Conservation (phyloP, 148 eudicot species). For the Vaccinium corymbosum region DNA sequence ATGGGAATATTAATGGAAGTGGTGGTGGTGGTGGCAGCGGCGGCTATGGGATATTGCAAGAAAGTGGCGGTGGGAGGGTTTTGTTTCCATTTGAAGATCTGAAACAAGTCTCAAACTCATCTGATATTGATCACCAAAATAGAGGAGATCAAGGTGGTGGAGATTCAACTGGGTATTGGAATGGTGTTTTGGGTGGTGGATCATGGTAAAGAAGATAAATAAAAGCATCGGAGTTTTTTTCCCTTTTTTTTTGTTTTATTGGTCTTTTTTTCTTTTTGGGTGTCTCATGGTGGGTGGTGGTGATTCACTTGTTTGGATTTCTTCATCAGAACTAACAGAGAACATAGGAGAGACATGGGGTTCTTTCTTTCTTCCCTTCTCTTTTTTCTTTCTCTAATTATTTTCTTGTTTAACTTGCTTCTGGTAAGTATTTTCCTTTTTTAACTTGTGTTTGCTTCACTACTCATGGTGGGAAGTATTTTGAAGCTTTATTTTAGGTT, state of each 20-base stretch:
- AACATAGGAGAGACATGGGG: slow-evolving; percentile 32
- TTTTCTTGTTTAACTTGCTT: background rate
- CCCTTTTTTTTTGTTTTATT: background rate
- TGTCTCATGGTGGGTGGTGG: background rate
- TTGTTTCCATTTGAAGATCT: slow-evolving; percentile 76
- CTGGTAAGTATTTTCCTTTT: background rate
- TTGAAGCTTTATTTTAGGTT: slow-evolving; percentile 26
- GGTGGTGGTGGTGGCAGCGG: slow-evolving; percentile 26
- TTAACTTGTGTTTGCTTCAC: slow-evolving; percentile 15
- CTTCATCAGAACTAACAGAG: slow-evolving; percentile 33
- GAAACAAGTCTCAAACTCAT: slow-evolving; percentile 41
- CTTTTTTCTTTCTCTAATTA: slow-evolving; percentile 5
- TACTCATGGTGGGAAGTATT: slow-evolving; percentile 20
- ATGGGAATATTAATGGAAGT: slow-evolving; percentile 27
- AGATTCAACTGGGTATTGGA: slow-evolving; percentile 73
- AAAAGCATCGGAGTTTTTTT: background rate
- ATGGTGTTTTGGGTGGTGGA: slow-evolving; percentile 66
- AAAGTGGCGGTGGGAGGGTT: slow-evolving; percentile 39
- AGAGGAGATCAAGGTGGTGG: slow-evolving; percentile 28
- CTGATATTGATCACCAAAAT: slow-evolving; percentile 19
- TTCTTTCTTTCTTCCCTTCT: slow-evolving; percentile 1
- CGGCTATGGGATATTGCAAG: slow-evolving; percentile 34
- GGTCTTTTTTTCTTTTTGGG: background rate
- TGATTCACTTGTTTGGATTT: slow-evolving; percentile 38
- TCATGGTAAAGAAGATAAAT: slow-evolving; percentile 49